Percentiles rank a stretch among this genome's conserved stretches.
These are phyloP conservation scores for Beta corolliflora DNA, from an alignment of 179 eudicot species.

Conservation along the genomic window DNA sequence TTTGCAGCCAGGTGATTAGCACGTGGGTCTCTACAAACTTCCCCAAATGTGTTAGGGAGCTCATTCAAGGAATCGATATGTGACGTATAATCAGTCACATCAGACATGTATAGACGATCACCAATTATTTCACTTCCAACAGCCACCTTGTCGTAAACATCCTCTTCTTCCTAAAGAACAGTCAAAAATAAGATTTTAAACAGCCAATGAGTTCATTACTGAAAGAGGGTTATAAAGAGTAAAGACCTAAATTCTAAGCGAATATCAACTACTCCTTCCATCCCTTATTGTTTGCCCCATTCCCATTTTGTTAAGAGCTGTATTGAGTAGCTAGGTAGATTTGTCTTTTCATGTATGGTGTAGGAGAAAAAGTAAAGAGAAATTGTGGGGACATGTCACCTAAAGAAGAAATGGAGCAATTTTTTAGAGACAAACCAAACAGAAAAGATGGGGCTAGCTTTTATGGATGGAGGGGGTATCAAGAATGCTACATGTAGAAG, in stretches of 20 bases:
- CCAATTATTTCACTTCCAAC: conserved; percentile 41
- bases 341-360: no score
- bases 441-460: no score
- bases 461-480: no score
- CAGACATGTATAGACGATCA: conserved; percentile 41
- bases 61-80: conserved; percentile 34
- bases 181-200: background rate
- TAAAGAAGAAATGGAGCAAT: no score
- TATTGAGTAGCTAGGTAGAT: no score
- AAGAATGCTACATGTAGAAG: background rate
- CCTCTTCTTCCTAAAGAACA: conserved; percentile 48
- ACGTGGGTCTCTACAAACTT: conserved; percentile 52
- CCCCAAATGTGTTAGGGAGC: conserved; percentile 53
- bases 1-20: conserved; percentile 63
- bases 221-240: background rate
- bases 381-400: no score
- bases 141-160: conserved; percentile 43
- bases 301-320: no score
- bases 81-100: conserved; percentile 32
- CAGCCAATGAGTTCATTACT: background rate
- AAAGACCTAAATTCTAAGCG: background rate
- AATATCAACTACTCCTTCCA: background rate
- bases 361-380: no score
- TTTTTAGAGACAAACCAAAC: no score
- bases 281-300: no score